Conservation (phyloP, 768 basidiomycete species). For the Auricularia auricula-judae region DNA sequence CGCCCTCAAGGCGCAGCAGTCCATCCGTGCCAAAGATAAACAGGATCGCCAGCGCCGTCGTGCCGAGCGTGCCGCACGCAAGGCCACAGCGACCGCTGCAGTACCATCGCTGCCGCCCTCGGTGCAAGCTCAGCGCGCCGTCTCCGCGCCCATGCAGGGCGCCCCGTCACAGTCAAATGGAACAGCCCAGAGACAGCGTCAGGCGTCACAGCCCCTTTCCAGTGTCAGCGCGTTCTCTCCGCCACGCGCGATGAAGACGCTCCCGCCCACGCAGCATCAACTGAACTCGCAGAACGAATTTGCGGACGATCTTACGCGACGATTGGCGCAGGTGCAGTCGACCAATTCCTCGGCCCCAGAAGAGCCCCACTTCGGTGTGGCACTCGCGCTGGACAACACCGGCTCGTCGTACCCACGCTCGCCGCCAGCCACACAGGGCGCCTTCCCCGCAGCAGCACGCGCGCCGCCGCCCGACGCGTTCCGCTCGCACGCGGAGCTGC, state of each 20-base stretch:
- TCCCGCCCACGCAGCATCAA: neutral
- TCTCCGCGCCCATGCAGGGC: conserved; percentile 3
- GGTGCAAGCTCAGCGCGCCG: conserved; percentile 2
- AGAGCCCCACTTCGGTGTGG: neutral
- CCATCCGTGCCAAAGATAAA: conserved; percentile 60
- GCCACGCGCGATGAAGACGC: neutral
- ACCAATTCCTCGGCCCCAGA: neutral
- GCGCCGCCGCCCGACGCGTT: neutral
- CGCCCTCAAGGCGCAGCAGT: conserved; percentile 71
- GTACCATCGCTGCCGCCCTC: neutral
- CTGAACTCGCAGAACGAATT: neutral
- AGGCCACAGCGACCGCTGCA: conserved; percentile 1
- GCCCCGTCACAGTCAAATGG: conserved; percentile 11
- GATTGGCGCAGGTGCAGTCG: conserved; percentile 1
- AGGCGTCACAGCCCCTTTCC: conserved; percentile 13
- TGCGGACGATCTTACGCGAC: conserved; percentile 5
- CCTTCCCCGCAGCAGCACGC: neutral
- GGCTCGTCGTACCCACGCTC: neutral
- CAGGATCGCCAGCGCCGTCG: conserved; percentile 55
- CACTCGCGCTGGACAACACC: neutral
- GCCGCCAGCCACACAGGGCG: neutral
- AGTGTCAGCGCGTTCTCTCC: neutral
- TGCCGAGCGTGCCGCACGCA: conserved; percentile 28
- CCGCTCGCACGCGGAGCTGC: neutral
- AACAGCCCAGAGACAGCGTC: conserved; percentile 10